Evolutionary conservation across 805 yeast species (phyloP).

Genomic region (Candida silvicultrix): DNA sequence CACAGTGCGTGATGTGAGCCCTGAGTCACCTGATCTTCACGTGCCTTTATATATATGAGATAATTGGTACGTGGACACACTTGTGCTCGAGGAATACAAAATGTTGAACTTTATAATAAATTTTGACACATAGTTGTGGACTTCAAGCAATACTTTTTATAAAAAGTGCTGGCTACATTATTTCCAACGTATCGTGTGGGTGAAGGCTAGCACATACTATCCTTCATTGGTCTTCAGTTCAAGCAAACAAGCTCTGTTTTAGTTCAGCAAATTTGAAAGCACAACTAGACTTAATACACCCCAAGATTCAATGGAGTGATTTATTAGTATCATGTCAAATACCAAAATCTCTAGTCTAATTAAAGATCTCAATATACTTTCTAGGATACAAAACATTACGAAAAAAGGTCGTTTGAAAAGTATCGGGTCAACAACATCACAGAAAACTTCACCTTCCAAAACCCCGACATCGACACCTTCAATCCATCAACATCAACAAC

Average conservation of each 20-base stretch:
- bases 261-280: too few species aligned
- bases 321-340: neutral
- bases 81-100: neutral
- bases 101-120: neutral
- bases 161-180: too few species aligned
- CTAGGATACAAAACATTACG: neutral
- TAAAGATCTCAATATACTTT: neutral
- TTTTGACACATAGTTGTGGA: too few species aligned
- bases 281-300: neutral
- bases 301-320: neutral
- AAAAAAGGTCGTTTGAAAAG: neutral
- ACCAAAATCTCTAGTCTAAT: neutral
- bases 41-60: too few species aligned
- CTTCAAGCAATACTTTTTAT: too few species aligned
- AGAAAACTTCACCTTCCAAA: neutral
- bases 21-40: too few species aligned
- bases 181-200: too few species aligned
- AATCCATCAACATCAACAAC: neutral
- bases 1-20: too few species aligned
- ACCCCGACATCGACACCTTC: constrained; percentile 1
- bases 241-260: too few species aligned
- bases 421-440: neutral
- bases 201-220: too few species aligned
- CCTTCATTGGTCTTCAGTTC: too few species aligned
- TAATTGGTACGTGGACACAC: neutral